Evolutionary conservation across 2,329 filamentous ascomycete species (phyloP), one percentile per base, ranked within the genome.

Genomic region (Colletotrichum shisoi): DNA sequence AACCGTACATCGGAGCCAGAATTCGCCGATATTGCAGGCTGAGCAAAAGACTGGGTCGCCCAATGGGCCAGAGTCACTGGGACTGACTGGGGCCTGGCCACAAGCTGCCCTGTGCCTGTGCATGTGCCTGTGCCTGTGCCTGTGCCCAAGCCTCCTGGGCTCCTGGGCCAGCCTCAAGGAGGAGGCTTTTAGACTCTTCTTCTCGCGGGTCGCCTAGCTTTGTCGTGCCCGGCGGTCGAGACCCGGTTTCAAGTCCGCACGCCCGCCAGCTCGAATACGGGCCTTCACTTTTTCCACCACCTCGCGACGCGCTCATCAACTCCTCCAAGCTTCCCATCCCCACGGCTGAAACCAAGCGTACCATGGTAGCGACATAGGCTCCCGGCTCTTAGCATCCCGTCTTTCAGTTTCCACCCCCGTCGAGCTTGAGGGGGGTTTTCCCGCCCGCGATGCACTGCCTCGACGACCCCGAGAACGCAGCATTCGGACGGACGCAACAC

Each of bases 311-410:
- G 27, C 27, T 8, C 27, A 8, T 31, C 48, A 39, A 45, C 44
- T 49, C 24, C n/a, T 27, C 46, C n/a, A 40, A 45, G 17, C 46
- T 52, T 31, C 46, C 48, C 54, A 58, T 49, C 61, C 49, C 61
- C 61, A 67, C 54, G 64, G 63, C 61, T 67, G 64, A 67, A 64
- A 67, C 64, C 54, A 53, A 54, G 59, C 53, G 62, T 63, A 56
- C 48, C 64, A 67, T 64, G 64, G 64, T 56, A 42, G 49, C 61
- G 44, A 60, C 45, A 67, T 56, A 63, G 54, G 61, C n/a, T 37
- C 54, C 61, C 37, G 42, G 54, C 15, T 44, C 48, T 67, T 67
- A 67, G 49, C 61, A 57, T 67, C 54, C 61, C 45, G 31, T 64
- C 61, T 56, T 64, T 19, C 48, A 31, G 27, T 31, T 31, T 8